Evolutionary conservation across 805 yeast genomes (phyloP), one percentile per base, ranked within the genome.

Genomic region (Jamesozyma piceae): DNA sequence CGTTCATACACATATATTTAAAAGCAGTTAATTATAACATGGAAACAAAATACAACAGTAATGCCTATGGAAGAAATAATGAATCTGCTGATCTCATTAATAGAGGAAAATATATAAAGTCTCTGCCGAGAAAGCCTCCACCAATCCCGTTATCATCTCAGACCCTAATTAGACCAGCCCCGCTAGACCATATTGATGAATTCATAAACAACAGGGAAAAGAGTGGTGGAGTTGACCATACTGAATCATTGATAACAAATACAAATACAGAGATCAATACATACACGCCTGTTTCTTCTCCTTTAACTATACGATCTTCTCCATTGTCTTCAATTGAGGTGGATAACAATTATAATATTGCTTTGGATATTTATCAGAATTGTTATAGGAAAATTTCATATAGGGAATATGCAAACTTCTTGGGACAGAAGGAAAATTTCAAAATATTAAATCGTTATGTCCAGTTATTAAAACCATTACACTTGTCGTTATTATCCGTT

Each of bases 401-500:
- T 63, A 72, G 70, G 10, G 62, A 64, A 37, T 72, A 70, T 43
- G 70, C 73, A 0, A 57, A 63, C 35, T 66, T 61, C 49, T 43
- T 72, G 29, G 76, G 75, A 3, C 49, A 57, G 2, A 49, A 49
- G 9, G 53, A 52, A 19, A 58, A 60, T 41, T 24, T 43, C 4
- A 45, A 48, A 3, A 58, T 69, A 0, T 58, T 73, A 36, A 43
- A 38, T 9, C 59, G 61, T 28, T 71, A 66, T 51, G 56, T 74
- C 60, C 40, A 48, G 2, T 48, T 69, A 14, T 66, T 72, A 41
- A 53, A 60, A 33, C 74, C 73, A 41, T 63, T 72, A 59, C 69
- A 71, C 38, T 52, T 66, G n/a, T 73, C 75, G 43, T 62, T 86
- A 37, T 63, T 84, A 34, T 59, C 62, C 2, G 68, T 87, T 1